Conservation (phyloP, 2,329 filamentous ascomycete species). For the Aspergillus glaucus region DNA sequence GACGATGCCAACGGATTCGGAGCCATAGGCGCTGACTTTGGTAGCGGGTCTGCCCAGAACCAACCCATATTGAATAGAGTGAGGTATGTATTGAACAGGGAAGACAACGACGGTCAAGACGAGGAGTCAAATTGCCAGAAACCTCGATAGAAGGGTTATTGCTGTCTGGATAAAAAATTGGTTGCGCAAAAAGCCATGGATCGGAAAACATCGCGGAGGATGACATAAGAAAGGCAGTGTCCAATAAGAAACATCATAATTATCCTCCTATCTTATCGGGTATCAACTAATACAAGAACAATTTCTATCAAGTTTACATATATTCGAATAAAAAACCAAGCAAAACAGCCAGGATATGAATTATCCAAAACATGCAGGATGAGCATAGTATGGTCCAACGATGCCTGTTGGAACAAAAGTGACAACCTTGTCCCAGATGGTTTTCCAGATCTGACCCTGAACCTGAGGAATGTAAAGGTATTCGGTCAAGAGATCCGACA, state of each 20-base stretch:
- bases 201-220: not conserved
- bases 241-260: not conserved
- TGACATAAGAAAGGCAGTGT: conserved; percentile 2
- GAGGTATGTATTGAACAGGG: not conserved
- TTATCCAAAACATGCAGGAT: not conserved
- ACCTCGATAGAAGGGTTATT: too few relatives aligned
- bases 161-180: too few relatives aligned
- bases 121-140: too few relatives aligned
- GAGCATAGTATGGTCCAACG: not conserved
- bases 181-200: conserved; percentile 15
- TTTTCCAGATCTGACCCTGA: conserved; percentile 20
- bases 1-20: conserved; percentile 45
- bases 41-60: conserved; percentile 59
- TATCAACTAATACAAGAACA: too few relatives aligned
- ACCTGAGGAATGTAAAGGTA: conserved; percentile 23
- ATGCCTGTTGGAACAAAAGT: conserved; percentile 9
- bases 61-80: conserved; percentile 52
- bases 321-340: not conserved
- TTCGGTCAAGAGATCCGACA: conserved; percentile 18
- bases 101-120: too few relatives aligned
- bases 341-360: not conserved
- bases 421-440: conserved; percentile 27
- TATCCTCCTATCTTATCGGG: not conserved
- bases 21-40: conserved; percentile 34
- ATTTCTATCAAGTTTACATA: not conserved